Evolutionary conservation across 768 basidiomycete genomes (phyloP), one percentile per base, ranked within the genome.

Genomic region (Xerocomus spinulosus): DNA sequence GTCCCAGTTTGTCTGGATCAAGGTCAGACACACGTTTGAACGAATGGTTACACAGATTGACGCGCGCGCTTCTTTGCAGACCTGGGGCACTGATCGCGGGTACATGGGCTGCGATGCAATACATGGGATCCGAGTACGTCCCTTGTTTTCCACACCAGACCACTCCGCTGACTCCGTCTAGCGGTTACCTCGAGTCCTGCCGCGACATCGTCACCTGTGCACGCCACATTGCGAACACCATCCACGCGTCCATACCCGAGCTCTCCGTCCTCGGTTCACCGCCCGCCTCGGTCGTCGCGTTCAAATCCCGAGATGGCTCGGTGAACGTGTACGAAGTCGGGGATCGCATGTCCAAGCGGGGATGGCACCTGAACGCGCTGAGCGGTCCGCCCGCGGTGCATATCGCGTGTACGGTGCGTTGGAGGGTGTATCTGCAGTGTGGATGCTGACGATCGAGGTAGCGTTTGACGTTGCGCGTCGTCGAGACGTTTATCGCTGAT

Each of bases 71-170:
- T 5, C n/a, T 20, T 26, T 30, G 13, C 14, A 91, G 94, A 32
- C 90, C 94, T 1, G 96, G 95, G 6, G 83, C 93, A 0, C 71
- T 97, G 51, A 85, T 99, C 50, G 95, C 95, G 21, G 95, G 90
- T 38, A 84, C 92, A 24, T 99, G 93, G 92, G 95, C 95, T 7
- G 92, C 92, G 2, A 85, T 99, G 83, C 87, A 95, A 53, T 82
- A 90, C 64, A 85, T 97, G 72, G 95, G 95, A 24, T 75, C 83
- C 50, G 76, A 85, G 90, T 92, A 61, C 43, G 85, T 74, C 17
- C 32, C 45, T 10, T 33, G 17, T 37, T 26, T 33, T 7, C 36
- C 4, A 1, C 29, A 9, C 33, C 24, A 28, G 8, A 0, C 23
- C 47, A 26, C 50, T 50, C 34, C 30, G 20, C 36, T 36, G 44